Evolutionary conservation across 2,329 filamentous ascomycete genomes (phyloP).

Genomic region (Amesomyces nigricolor): DNA sequence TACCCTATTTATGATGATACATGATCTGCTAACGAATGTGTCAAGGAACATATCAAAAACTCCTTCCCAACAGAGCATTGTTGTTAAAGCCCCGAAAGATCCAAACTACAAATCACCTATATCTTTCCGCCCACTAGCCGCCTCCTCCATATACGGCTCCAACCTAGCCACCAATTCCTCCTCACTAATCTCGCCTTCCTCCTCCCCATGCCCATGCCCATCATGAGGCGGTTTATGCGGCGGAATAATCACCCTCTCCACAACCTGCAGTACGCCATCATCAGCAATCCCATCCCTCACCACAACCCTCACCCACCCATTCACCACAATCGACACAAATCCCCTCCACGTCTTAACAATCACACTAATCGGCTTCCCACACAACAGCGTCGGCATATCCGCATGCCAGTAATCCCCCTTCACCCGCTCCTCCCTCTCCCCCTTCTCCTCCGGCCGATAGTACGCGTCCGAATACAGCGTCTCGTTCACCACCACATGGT

Average conservation of each 20-base stretch:
- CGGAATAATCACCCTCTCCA: constrained; percentile 68
- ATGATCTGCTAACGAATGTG: constrained; percentile 2
- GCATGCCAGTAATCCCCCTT: constrained; percentile 41
- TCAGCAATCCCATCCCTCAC: constrained; percentile 65
- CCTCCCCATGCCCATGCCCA: constrained; percentile 32
- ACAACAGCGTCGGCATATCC: constrained; percentile 67
- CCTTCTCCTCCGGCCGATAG: constrained; percentile 42
- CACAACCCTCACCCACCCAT: constrained; percentile 61
- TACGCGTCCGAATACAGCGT: constrained; percentile 81
- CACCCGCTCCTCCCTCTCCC: constrained; percentile 30
- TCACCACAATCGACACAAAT: constrained; percentile 67
- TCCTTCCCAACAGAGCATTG: neutral
- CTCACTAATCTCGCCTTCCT: constrained; percentile 40
- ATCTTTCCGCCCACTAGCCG: neutral
- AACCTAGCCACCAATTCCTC: constrained; percentile 22
- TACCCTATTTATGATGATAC: neutral
- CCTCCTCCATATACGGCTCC: constrained; percentile 21
- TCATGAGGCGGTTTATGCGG: constrained; percentile 48
- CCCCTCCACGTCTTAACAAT: constrained; percentile 66
- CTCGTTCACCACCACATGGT: constrained; percentile 67
- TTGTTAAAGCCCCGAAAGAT: neutral
- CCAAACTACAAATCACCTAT: constrained; percentile 10
- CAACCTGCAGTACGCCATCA: constrained; percentile 79
- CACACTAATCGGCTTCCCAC: constrained; percentile 60
- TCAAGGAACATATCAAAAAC: neutral